phyloP scores from a whole-genome alignment of 129 eudicot genomes.

The Ambrosia artemisiifolia region DNA sequence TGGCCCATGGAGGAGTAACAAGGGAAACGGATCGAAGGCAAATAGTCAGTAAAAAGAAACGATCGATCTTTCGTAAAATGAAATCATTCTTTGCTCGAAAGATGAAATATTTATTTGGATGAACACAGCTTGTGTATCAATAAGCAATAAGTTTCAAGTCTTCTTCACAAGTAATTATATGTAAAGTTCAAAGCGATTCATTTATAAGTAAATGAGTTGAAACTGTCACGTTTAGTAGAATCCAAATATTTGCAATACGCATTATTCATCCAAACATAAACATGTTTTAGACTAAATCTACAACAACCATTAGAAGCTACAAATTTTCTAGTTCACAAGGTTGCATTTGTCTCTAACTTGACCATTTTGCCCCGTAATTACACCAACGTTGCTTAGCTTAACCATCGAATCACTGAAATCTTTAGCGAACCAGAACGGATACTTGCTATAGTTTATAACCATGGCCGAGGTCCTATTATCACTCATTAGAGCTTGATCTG shows the following conservation, averaged over 20 bases:
- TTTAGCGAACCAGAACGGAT: slow-evolving; percentile 42
- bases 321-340: slow-evolving; percentile 40
- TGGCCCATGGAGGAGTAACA: slow-evolving; percentile 6
- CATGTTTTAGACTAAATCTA: not conserved
- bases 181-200: not conserved
- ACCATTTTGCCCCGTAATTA: slow-evolving; percentile 62
- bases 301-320: not conserved
- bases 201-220: not conserved
- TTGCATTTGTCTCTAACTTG: slow-evolving; percentile 63
- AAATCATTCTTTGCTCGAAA: slow-evolving; percentile 32
- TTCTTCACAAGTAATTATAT: not conserved
- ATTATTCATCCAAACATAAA: slow-evolving; percentile 16
- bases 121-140: slow-evolving; percentile 12
- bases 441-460: slow-evolving; percentile 55
- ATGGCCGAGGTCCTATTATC: slow-evolving; percentile 50
- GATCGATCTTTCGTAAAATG: slow-evolving; percentile 31
- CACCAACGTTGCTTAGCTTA: slow-evolving; percentile 60
- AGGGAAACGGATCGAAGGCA: slow-evolving; percentile 3
- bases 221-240: not conserved
- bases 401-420: slow-evolving; percentile 70
- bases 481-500: slow-evolving; percentile 73
- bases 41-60: slow-evolving; percentile 29
- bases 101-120: slow-evolving; percentile 34
- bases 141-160: slow-evolving; percentile 18
- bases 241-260: not conserved